Base-by-base conservation (phyloP, 1,284 basidiomycete genomes). In the Flammula alnicola region DNA sequence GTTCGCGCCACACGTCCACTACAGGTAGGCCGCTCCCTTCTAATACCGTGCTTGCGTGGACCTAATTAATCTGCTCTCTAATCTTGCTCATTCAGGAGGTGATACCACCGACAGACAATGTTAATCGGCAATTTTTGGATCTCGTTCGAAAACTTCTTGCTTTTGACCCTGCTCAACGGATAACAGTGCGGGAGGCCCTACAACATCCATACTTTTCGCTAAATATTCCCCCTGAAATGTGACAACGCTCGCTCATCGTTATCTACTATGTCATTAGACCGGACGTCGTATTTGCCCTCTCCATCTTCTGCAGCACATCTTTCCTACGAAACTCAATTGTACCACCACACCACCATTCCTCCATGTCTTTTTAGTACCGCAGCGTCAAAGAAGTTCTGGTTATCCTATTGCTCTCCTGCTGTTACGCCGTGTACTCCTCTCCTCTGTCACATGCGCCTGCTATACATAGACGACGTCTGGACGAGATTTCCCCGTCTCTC, bases 131-230 rank as follows among this genome's bases (percentile, higher is more conserved):
- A 59, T 98, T 98, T 73, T 72, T 93, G 60, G 87, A 95, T 66
- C 82, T 98, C 23, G 89, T 99, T 54, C 80, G 84, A 63, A 86
- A 85, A 64, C 77, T 99, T 51, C 81, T 99, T 38, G 87, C 88
- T 50, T 99, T 96, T 71, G 96, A 99, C 69, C 94, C 95, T 27
- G 79, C 81, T 2, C 84, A 91, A 59, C 86, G 95, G 58, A 86
- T 95, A 58, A 87, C 86, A 14, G 94, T 97, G 36, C 80, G 84
- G 63, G 86, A 94, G 37, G 95, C 95, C 16, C 80, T 98, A 49
- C 79, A 81, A 49, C 95, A 97, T 65, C 88, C 88, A 5, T 98
- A 94, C 70, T 92, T 96, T 65, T 74, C 77, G 44, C 65, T 85
- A 61, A 73, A 73, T 65, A 81, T 88, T 56, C 73, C 85, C 44